Base-by-base conservation (phyloP, 176 grass and related monocot genomes). In the Paspalum vaginatum region DNA sequence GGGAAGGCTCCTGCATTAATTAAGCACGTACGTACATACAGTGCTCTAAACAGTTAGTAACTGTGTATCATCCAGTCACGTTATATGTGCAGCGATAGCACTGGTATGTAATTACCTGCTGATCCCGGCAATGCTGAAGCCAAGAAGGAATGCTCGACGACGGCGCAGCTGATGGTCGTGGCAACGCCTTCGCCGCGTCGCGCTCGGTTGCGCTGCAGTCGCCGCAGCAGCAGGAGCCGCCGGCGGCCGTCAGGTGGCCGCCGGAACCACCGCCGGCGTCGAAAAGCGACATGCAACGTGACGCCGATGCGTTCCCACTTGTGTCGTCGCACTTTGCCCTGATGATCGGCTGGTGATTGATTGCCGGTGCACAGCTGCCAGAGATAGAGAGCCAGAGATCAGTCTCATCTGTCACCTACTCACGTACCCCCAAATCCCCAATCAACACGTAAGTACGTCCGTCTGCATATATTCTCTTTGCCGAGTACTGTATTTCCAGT, bases 141-240 rank as follows among this genome's bases (percentile, higher is more conserved):
- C 90, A 96, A 61, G 83, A 65, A 72, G 93, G 90, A 46, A 96
- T 79, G 46, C 25, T 86, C 11, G 93, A 88, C 8, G 91, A 77
- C 8, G 72, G 72, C 62, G 40, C 1, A 51, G 68, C 9, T 8
- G n/a, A n/a, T n/a, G 72, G 51, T 11, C 14, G 64, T 7, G 53
- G 52, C 73, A 77, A 16, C 38, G 64, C 53, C 64, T 74, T 80
- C 65, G 7, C 16, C 15, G 39, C 21, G 4, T 45, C 81, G 37
- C n/a, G 56, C 47, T 75, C 65, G 6, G 26, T 13, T 21, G 41
- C 53, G 15, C 52, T 60, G 78, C 61, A 69, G 4, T 69, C 70
- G 11, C 32, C 85, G 78, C 32, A 61, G 64, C 52, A 74, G 68
- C 39, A 13, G 70, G 77, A 59, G 58, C 22, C 14, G 24, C 14